Percentiles rank a stretch among this genome's conserved stretches.
Conservation (phyloP, 83 land plant genomes). For the Picea mariana region DNA sequence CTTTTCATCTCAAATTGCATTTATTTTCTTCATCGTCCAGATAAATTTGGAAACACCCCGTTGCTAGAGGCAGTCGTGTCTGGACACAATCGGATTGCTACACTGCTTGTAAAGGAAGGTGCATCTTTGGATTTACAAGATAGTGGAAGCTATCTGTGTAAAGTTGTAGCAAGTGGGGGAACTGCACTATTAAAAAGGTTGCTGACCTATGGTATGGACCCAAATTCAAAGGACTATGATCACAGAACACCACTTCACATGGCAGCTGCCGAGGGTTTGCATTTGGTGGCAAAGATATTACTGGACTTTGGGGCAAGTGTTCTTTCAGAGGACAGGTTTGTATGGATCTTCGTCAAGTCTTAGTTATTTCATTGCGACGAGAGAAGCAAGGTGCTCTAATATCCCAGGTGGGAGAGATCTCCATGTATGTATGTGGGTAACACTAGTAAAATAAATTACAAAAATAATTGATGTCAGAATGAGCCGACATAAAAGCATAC, state of each 20-base stretch:
- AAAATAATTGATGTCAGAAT: too few relatives aligned
- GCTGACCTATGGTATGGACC: slow-evolving; percentile 23
- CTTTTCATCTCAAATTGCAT: not conserved
- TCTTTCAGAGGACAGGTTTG: slow-evolving; percentile 10
- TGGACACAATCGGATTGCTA: slow-evolving; percentile 16
- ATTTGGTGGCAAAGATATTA: not conserved
- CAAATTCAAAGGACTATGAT: slow-evolving; percentile 27
- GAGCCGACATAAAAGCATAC: too few relatives aligned
- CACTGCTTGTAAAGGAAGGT: slow-evolving; percentile 18
- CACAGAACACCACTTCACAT: slow-evolving; percentile 28
- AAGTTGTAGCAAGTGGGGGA: slow-evolving; percentile 18
- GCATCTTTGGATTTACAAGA: slow-evolving; percentile 18
- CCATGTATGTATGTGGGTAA: too few relatives aligned
- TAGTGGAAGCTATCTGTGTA: slow-evolving; percentile 17
- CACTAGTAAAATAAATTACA: too few relatives aligned
- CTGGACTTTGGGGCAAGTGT: slow-evolving; percentile 23
- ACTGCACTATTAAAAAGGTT: slow-evolving; percentile 24
- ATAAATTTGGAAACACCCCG: slow-evolving; percentile 33
- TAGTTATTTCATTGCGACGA: too few relatives aligned
- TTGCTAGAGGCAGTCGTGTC: slow-evolving; percentile 30
- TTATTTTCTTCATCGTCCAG: slow-evolving; percentile 13
- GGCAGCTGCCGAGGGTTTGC: slow-evolving; percentile 15
- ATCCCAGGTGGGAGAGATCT: too few relatives aligned
- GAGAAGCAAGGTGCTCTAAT: too few relatives aligned
- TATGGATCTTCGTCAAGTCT: too few relatives aligned